Evolutionary conservation across 345 rosid species (phyloP), one percentile per base, ranked within the genome.

Genomic region (Litchi chinensis): DNA sequence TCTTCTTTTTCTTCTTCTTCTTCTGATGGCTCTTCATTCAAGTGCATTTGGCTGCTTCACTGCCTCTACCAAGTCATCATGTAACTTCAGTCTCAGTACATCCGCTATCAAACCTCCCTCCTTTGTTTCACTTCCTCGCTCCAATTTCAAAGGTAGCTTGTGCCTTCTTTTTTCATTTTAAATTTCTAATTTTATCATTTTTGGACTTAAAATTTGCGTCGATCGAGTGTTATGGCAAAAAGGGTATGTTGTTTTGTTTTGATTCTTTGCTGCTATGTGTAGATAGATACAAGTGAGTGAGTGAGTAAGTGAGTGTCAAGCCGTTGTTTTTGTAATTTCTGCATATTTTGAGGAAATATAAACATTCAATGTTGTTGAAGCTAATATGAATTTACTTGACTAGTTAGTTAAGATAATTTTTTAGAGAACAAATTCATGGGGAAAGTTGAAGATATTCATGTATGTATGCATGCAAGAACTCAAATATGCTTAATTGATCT

Each of bases 21-120:
- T 56, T 59, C 10, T 18, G 64, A 64, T 87, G 90, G 90, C 90
- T 77, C 79, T 83, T 71, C 87, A 85, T 63, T 39, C 84, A 0
- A 69, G 48, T 57, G 77, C 85, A 24, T 80, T 82, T 37, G 73
- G 79, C 78, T 77, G 74, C 54, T 67, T 79, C 72, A 71, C 75
- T 65, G 83, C 79, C 24, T 69, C 75, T 65, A 68, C 19, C 71
- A 68, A 40, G 39, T 72, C 74, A 5, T 48, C 74, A 32, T 32
- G 3, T 39, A 50, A 81, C 44, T 78, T 79, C 39, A 60, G 78
- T 48, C 68, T 79, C 44, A 65, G 78, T 40, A 48, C 46, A 40
- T 76, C 82, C 8, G 74, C 75, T 19, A 73, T 76, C 59, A 83
- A 75, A 77, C 57, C 79, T 12, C 78, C 88, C 8, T 60, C 81